phyloP scores from a whole-genome alignment of 202 grass and related monocot genomes.

The Setaria viridis region DNA sequence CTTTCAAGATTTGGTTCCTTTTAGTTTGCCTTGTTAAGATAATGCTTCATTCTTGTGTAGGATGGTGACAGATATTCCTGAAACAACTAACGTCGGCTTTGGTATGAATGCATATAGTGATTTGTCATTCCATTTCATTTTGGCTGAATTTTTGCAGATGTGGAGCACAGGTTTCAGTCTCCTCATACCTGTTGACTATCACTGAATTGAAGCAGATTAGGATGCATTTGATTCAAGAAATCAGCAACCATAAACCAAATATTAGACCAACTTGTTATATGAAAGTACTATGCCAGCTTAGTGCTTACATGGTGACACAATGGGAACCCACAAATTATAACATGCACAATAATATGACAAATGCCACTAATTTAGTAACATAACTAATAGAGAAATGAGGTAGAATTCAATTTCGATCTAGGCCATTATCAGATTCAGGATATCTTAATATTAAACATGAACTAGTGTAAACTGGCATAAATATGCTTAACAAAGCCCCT shows the following conservation, averaged over 20 bases:
- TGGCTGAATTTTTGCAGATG: constrained; percentile 20
- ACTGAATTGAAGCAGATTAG: constrained; percentile 9
- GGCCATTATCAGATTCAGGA: neutral
- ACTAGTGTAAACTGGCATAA: neutral
- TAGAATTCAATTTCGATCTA: constrained; percentile 8
- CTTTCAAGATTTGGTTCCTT: constrained; percentile 24
- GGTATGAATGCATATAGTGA: constrained; percentile 53
- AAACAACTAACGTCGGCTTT: constrained; percentile 50
- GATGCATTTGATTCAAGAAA: constrained; percentile 10
- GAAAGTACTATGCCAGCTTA: constrained; percentile 8
- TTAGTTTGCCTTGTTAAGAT: constrained; percentile 35
- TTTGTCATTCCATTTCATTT: constrained; percentile 24
- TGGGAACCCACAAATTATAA: neutral
- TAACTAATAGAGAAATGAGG: constrained; percentile 11
- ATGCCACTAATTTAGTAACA: neutral
- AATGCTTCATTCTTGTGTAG: constrained; percentile 42
- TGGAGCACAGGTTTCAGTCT: constrained; percentile 6
- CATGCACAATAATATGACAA: neutral
- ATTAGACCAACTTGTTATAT: constrained; percentile 11
- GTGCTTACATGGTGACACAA: neutral
- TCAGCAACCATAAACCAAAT: constrained; percentile 9
- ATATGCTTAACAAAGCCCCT: neutral
- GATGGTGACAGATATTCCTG: constrained; percentile 66
- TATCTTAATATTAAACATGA: constrained; percentile 23
- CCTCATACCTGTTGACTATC: neutral